phyloP scores from a whole-genome alignment of 345 rosid genomes.

The Rubroshorea leprosula region DNA sequence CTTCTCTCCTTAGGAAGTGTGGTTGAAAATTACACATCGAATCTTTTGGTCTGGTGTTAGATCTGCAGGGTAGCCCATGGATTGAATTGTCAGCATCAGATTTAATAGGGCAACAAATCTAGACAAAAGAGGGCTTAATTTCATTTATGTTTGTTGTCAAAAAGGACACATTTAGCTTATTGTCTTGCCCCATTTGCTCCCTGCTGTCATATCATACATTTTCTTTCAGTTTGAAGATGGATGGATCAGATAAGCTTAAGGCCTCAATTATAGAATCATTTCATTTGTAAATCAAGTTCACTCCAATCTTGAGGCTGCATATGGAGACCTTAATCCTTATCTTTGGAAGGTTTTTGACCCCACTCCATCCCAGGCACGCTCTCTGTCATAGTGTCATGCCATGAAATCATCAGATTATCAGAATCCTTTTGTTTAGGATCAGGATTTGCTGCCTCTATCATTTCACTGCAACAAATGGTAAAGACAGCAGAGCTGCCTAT shows the following conservation, averaged over 20 bases:
- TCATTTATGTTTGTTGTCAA: not conserved
- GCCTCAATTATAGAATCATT: not conserved
- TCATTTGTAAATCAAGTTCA: not conserved
- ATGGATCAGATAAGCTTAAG: not conserved
- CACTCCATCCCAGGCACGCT: no score
- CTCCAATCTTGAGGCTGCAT: not conserved
- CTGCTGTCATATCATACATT: not conserved
- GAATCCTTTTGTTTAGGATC: no score
- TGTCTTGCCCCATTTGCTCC: no score
- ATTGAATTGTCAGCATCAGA: slow-evolving; percentile 26
- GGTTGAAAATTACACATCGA: slow-evolving; percentile 1
- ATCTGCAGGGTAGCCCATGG: slow-evolving; percentile 1
- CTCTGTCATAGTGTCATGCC: no score
- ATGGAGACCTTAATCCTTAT: no score
- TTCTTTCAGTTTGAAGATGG: not conserved
- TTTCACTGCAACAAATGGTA: no score
- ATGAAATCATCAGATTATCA: no score
- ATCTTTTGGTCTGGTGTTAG: not conserved
- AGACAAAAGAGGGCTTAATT: slow-evolving; percentile 7
- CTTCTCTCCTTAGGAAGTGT: slow-evolving; percentile 2
- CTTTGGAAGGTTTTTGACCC: no score
- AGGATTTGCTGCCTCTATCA: no score
- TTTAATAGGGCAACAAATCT: slow-evolving; percentile 13
- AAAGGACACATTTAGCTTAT: not conserved
- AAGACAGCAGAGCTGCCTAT: no score